Evolutionary conservation across 371 early-diverging fungal species (phyloP), one percentile per base, ranked within the genome.

Genomic region (Mucor sp.): DNA sequence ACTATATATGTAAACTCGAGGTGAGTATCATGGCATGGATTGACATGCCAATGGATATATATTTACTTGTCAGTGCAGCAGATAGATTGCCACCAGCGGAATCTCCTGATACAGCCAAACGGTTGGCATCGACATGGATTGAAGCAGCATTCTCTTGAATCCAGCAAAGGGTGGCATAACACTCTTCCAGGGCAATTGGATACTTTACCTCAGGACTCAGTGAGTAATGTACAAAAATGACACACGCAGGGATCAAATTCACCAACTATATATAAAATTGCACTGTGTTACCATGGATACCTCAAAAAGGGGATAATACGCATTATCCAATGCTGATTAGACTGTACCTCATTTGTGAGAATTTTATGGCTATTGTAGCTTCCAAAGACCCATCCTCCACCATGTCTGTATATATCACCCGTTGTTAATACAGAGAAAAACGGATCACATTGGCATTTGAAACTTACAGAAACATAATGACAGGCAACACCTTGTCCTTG

Each of bases 51-150:
- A n/a, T n/a, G n/a, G 15, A 3, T 41, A 1, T 1, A 17, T 41
- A 41, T 5, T 41, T 69, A 77, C 78, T 25, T 44, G 73, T 30
- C 3, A 77, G 47, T 3, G 69, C 70, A 2, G 76, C 67, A 19
- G 76, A 61, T 12, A 80, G 65, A 58, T 77, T 77, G 2, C 80
- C 80, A 25, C 80, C 80, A 7, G 76, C 75, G 19, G 72, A 71
- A 66, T 77, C 76, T 28, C 80, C 80, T 1, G 62, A 60, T 8
- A 77, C 69, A n/a, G 72, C 77, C 9, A 79, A 37, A 33, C 67
- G 67, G 3, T 44, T 60, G 3, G 71, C 66, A 56, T 79, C 74
- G 4, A 74, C 65, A 15, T 39, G 41, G 4, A 76, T 23, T 23
- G 63, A 48, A 5, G 50, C 19, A 3, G 68, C 69, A 53, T 76